Evolutionary conservation across 2,329 filamentous ascomycete species (phyloP), one percentile per base, ranked within the genome.

Genomic region (Epichloe baconii): DNA sequence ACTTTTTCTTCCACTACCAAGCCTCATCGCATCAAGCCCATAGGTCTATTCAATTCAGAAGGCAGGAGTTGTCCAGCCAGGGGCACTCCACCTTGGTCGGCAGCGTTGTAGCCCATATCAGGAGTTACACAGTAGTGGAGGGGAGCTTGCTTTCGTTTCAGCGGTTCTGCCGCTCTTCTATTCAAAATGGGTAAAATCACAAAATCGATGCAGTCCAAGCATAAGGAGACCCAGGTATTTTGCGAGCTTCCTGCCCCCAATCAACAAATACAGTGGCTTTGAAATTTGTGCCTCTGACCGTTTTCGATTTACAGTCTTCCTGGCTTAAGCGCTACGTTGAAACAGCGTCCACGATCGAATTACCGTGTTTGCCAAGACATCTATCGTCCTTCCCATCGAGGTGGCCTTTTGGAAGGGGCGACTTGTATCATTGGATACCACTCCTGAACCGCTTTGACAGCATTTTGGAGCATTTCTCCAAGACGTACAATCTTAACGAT

Each of bases 341-440:
- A 61, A 75, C 76, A 58, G 82, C 86, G 47, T 82, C 81, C 58
- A 77, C 77, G 52, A 75, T 79, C 57, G 79, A 88, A 46, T 72
- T 96, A 61, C 82, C 85, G 61, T 79, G 86, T 64, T 77, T 98
- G 58, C 87, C 88, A 58, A 72, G 79, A 60, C 80, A 85, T 58
- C 84, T 98, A 57, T 76, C 77, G 60, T 79, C 78, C 51, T 97
- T 97, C 65, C 89, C 91, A 53, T 83, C 83, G 57, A 77, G 84
- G 77, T 98, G 93, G 93, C 89, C 90, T 2, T 95, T 97, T 63
- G 91, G 91, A 40, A 82, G 91, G 66, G 94, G 93, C 54, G 93
- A 98, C 66, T 74, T 97, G 34, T 97, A 97, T 66, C 91, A 98
- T 74, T 98, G 94, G 94, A 96, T 98, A 58, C 84, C 87, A 31